Evolutionary conservation across 2,329 filamentous ascomycete genomes (phyloP).

Genomic region (Eutypa lata): DNA sequence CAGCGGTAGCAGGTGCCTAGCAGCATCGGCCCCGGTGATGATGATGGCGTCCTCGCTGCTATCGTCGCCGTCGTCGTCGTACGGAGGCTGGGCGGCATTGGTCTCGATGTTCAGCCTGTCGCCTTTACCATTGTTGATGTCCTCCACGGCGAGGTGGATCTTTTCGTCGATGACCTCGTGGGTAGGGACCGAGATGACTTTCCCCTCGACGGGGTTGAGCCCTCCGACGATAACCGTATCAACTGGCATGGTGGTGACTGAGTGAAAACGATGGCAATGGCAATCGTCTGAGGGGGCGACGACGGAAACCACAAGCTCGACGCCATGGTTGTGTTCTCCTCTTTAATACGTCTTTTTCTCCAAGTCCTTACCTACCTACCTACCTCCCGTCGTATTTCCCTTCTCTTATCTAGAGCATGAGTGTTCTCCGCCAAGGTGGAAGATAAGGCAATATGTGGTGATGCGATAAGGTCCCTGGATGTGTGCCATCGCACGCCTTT

Average conservation of each 20-base stretch:
- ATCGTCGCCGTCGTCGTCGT: slow-evolving; percentile 18
- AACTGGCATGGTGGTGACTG: not conserved
- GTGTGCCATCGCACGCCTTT: not conserved
- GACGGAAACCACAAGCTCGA: too few species aligned
- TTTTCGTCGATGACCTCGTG: not conserved
- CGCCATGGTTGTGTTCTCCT: too few species aligned
- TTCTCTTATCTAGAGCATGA: not conserved
- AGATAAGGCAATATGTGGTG: not conserved
- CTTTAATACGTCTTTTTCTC: too few species aligned
- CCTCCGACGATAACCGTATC: not conserved
- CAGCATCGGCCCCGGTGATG: slow-evolving; percentile 48
- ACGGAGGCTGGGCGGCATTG: not conserved
- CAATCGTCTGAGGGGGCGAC: not conserved
- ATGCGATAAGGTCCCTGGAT: not conserved
- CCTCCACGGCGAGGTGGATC: not conserved
- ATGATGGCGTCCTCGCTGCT: slow-evolving; percentile 45
- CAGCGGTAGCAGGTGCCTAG: slow-evolving; percentile 45
- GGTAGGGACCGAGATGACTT: not conserved
- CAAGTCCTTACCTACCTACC: too few species aligned
- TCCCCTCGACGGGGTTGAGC: not conserved
- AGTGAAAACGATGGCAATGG: not conserved
- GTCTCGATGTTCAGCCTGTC: not conserved
- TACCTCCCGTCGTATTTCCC: too few species aligned
- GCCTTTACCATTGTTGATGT: not conserved
- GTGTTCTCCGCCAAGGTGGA: not conserved